Evolutionary conservation across 129 eudicot genomes (phyloP).

Genomic region (Pulicaria dysenterica): DNA sequence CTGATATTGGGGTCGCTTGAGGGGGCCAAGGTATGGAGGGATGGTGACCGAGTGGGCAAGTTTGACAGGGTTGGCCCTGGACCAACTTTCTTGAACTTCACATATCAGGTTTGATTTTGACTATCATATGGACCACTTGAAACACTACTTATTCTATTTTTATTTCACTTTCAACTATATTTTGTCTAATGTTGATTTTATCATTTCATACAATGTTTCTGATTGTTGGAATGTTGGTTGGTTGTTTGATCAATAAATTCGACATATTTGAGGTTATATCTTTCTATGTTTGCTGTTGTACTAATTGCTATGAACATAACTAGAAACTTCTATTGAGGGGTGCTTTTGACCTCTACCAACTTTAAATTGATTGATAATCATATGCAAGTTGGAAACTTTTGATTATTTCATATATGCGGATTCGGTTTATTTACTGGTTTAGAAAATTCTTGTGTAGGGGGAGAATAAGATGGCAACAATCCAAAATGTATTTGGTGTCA

Average conservation of each 20-base stretch:
- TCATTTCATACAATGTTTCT: not conserved
- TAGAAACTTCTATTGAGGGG: not conserved
- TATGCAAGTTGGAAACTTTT: not conserved
- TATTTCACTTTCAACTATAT: constrained; percentile 20
- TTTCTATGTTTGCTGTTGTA: not conserved
- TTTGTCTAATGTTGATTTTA: constrained; percentile 16
- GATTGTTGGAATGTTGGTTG: not conserved
- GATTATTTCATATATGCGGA: not conserved
- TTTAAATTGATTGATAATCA: not conserved
- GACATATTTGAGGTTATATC: no score
- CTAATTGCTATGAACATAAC: not conserved
- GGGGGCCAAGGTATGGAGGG: constrained; percentile 43
- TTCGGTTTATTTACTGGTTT: not conserved
- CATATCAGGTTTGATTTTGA: constrained; percentile 52
- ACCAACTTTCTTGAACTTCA: constrained; percentile 71
- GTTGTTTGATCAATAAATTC: no score
- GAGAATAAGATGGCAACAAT: constrained; percentile 72
- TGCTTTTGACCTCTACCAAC: constrained; percentile 13
- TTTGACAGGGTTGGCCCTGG: constrained; percentile 72
- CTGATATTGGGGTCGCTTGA: constrained; percentile 56
- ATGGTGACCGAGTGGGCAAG: constrained; percentile 20
- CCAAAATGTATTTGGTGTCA: constrained; percentile 70
- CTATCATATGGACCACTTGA: constrained; percentile 26
- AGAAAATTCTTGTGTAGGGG: constrained; percentile 50
- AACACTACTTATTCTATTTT: not conserved